Evolutionary conservation across 805 yeast genomes (phyloP).

Genomic region (Yamadazyma akitaensis): DNA sequence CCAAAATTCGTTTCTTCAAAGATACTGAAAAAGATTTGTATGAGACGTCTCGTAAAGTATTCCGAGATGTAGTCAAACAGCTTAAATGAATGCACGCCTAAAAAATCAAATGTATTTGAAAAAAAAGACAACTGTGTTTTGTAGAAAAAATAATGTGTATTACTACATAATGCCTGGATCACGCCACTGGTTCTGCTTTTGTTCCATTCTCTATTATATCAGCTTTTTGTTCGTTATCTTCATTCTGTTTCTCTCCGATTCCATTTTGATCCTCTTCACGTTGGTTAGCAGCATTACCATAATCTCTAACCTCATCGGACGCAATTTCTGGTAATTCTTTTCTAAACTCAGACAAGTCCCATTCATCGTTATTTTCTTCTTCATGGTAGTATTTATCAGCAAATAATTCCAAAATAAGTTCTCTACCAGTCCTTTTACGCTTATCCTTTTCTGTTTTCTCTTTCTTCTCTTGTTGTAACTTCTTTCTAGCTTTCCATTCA

Average conservation of each 20-base stretch:
- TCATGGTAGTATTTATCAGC: constrained; percentile 54
- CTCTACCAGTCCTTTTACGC: constrained; percentile 63
- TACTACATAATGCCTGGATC: neutral
- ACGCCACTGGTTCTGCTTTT: neutral
- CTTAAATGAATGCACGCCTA: neutral
- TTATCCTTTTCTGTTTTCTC: constrained; percentile 28
- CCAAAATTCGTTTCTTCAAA: constrained; percentile 29
- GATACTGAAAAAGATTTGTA: constrained; percentile 37
- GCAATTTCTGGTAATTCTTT: constrained; percentile 52
- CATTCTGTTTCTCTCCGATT: neutral
- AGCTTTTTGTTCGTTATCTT: neutral
- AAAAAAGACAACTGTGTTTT: neutral
- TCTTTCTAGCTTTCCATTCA: constrained; percentile 77
- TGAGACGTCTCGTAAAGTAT: constrained; percentile 15
- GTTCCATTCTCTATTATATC: neutral
- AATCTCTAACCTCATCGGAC: constrained; percentile 55
- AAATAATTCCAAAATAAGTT: constrained; percentile 60
- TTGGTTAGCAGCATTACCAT: constrained; percentile 47
- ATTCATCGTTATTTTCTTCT: constrained; percentile 47
- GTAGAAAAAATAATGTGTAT: neutral
- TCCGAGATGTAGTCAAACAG: constrained; percentile 11
- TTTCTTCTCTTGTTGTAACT: constrained; percentile 49
- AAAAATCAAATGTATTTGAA: no score
- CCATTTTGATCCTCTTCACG: neutral
- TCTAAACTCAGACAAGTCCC: constrained; percentile 59